Base-by-base conservation (phyloP, 768 basidiomycete genomes). In the Mycena alexandri region DNA sequence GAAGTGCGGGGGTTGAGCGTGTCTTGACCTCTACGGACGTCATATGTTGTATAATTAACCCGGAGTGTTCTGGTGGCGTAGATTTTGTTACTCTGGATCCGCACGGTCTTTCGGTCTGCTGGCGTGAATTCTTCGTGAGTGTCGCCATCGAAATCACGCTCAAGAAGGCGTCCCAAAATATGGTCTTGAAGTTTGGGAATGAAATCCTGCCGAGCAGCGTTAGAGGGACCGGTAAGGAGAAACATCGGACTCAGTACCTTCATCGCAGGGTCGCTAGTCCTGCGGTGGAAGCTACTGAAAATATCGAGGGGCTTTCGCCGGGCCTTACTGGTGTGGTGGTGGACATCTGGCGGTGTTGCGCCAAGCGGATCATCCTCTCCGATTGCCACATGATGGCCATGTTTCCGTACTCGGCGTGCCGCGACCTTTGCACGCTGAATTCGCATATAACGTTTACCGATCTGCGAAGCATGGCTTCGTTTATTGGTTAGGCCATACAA, bases 401-500 rank as follows among this genome's bases (percentile, higher is more conserved):
- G 48, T 29, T 33, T 50, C n/a, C 36, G 65, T 22, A 21, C 47
- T 22, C 33, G 21, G n/a, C 48, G 58, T 9, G 41, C 51, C 5
- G 41, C 21, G 29, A 29, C 3, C 29, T 29, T 29, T 1, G 61
- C 61, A 4, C 67, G 67, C 10, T 13, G n/a, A 1, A 68, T 21
- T 5, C 73, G 64, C 17, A 55, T 64, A 29, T 66, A 52, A 3
- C 67, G 53, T 38, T 73, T 73, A 1, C 75, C 76, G 42, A 85
- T 82, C 25, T 82, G 79, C 0, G 43, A 13, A 0, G 50, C 56
- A 17, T 72, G 69, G 14, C 77, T 51, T 7, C 71, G 76, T 67
- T 84, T 84, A 68, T 81, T 83, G 0, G 79, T 82, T 0, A 70
- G 43, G 0, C 65, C 63, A 53, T 84, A 86, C 38, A 81, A 73